Conservation (phyloP, 2,329 filamentous ascomycete species). For the Penicillium paneum region DNA sequence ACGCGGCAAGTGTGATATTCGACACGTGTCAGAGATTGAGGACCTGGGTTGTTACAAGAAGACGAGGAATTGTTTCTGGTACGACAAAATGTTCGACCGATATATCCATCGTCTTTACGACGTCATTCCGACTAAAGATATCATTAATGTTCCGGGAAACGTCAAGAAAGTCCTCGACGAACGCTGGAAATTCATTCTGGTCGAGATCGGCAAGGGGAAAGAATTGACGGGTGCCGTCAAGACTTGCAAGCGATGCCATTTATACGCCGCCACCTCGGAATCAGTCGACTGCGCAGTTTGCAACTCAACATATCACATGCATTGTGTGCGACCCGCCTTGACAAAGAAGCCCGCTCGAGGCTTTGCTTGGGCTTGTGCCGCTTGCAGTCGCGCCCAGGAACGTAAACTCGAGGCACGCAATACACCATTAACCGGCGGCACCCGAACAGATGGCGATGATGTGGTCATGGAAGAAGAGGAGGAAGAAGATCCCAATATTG, state of each 20-base stretch:
- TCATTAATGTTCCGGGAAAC: constrained; percentile 92
- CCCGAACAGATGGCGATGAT: constrained; percentile 57
- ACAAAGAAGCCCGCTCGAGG: constrained; percentile 95
- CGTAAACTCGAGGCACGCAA: constrained; percentile 85
- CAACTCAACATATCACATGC: constrained; percentile 95
- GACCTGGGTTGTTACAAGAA: constrained; percentile 82
- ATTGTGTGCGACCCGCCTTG: constrained; percentile 86
- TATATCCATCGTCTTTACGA: constrained; percentile 99
- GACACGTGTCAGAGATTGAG: constrained; percentile 80
- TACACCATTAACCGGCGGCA: constrained; percentile 66
- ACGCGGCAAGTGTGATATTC: constrained; percentile 88
- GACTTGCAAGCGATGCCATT: constrained; percentile 85
- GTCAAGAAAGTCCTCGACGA: constrained; percentile 96
- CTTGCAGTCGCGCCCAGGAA: constrained; percentile 94
- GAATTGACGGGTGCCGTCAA: constrained; percentile 95
- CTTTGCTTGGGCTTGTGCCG: constrained; percentile 96
- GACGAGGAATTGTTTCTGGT: constrained; percentile 87
- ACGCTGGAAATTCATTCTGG: constrained; percentile 92
- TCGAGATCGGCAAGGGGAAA: constrained; percentile 90
- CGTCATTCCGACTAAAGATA: constrained; percentile 82
- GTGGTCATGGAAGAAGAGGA: constrained; percentile 65
- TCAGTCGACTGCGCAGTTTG: constrained; percentile 97
- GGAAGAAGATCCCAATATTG: constrained; percentile 59
- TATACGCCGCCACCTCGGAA: constrained; percentile 92
- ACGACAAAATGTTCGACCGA: constrained; percentile 93